phyloP scores from a whole-genome alignment of 768 basidiomycete species.

The Auricularia sp. region DNA sequence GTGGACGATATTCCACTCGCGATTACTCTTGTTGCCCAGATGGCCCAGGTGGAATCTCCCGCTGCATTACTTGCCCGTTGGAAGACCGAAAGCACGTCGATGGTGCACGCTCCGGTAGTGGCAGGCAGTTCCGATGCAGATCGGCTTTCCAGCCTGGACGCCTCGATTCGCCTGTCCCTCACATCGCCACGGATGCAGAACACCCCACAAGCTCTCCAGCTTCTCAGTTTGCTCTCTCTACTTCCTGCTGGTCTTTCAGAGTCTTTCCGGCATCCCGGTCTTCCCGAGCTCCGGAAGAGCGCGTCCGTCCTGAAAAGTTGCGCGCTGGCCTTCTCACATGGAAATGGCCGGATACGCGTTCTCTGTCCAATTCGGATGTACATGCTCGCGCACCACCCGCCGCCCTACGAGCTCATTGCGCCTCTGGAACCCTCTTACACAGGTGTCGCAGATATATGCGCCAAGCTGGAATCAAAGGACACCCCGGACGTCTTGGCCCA shows the following conservation, averaged over 20 bases:
- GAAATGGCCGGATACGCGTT: background rate
- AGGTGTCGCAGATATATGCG: background rate
- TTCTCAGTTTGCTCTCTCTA: slow-evolving; percentile 17
- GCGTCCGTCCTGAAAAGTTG: background rate
- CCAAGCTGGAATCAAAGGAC: background rate
- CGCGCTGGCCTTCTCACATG: background rate
- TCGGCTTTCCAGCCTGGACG: slow-evolving; percentile 13
- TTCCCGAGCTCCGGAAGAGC: background rate
- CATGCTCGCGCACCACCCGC: background rate
- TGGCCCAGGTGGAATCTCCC: slow-evolving; percentile 6
- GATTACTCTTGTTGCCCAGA: slow-evolving; percentile 26
- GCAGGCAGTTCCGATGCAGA: background rate
- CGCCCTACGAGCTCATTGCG: background rate
- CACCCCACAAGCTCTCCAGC: slow-evolving; percentile 13
- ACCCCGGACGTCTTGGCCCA: background rate
- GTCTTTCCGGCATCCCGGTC: background rate
- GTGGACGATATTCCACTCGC: slow-evolving; percentile 26
- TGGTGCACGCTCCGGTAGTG: background rate
- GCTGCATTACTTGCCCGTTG: slow-evolving; percentile 4
- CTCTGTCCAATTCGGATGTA: background rate
- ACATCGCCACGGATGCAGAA: slow-evolving; percentile 12
- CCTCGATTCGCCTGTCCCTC: slow-evolving; percentile 17
- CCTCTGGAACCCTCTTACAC: background rate
- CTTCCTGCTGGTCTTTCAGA: slow-evolving; percentile 16
- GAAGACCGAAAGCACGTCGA: slow-evolving; percentile 3